Evolutionary conservation across 169 alveolate genomes (phyloP).

Genomic region (Plasmodium malariae): DNA sequence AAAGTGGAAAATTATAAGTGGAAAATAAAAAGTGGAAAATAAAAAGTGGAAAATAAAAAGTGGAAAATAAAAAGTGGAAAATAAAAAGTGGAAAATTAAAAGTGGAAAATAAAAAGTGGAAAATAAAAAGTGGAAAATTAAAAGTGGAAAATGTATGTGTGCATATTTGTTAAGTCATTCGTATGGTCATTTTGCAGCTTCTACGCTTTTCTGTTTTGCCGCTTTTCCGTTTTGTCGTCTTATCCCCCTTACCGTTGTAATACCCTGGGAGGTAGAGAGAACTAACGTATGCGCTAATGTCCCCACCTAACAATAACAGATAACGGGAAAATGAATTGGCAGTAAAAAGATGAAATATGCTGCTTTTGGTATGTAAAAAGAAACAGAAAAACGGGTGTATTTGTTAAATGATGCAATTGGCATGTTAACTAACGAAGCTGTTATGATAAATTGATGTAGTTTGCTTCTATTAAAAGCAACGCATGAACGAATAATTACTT

Average conservation of each 20-base stretch:
- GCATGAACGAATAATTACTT: conserved; percentile 16
- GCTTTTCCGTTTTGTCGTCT: not conserved
- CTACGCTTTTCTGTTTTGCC: not conserved
- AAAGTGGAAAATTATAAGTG: too few species aligned
- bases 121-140: too few species aligned
- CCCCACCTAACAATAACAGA: conserved; percentile 26
- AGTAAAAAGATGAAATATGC: not conserved
- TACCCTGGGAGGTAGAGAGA: conserved; percentile 59
- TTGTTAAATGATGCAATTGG: not conserved
- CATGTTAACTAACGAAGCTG: too few species aligned
- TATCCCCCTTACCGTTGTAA: conserved; percentile 37
- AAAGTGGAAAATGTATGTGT: not conserved
- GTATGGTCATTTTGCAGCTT: too few species aligned
- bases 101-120: too few species aligned
- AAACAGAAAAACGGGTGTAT: not conserved
- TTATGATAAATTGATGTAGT: too few species aligned
- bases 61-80: too few species aligned
- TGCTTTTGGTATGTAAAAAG: not conserved
- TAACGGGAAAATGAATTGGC: not conserved
- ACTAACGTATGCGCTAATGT: conserved; percentile 18
- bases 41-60: too few species aligned
- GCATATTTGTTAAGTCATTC: too few species aligned
- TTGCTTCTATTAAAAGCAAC: too few species aligned
- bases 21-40: too few species aligned
- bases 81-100: too few species aligned